Evolutionary conservation across 345 rosid species (phyloP).

Genomic region (Chamaenerion angustifolium): DNA sequence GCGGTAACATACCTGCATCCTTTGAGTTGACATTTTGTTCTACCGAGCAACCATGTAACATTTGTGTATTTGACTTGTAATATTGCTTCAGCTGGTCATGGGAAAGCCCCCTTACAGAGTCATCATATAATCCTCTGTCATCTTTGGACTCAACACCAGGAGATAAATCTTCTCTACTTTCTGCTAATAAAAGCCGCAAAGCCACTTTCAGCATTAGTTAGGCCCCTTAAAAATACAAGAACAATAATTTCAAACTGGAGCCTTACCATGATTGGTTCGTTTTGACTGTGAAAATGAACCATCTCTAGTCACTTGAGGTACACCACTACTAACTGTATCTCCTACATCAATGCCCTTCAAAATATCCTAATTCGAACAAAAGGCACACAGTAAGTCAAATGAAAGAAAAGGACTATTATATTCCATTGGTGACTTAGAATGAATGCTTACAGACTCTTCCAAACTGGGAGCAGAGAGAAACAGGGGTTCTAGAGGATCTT

Average conservation of each 20-base stretch:
- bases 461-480: conserved; percentile 57
- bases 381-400: conserved; percentile 10
- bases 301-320: conserved; percentile 63
- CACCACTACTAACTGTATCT: conserved; percentile 67
- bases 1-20: too few species aligned
- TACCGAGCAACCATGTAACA: too few species aligned
- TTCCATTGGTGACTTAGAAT: not conserved
- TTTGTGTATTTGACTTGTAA: too few species aligned
- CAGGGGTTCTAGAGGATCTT: conserved; percentile 61
- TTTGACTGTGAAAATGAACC: conserved; percentile 42
- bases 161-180: conserved; percentile 50
- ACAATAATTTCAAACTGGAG: conserved; percentile 9
- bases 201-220: conserved; percentile 12
- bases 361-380: conserved; percentile 32
- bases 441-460: conserved; percentile 59
- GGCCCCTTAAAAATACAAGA: not conserved
- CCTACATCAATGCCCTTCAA: conserved; percentile 79
- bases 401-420: not conserved
- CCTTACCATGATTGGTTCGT: conserved; percentile 49
- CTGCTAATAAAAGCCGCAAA: conserved; percentile 26
- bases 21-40: too few species aligned
- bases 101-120: conserved; percentile 14
- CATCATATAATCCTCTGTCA: conserved; percentile 19
- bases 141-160: conserved; percentile 19
- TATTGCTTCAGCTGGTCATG: conserved; percentile 15